Percentiles rank a stretch among this genome's conserved stretches.
Evolutionary conservation across 2,329 filamentous ascomycete genomes (phyloP).

Genomic region (Trichoderma asperellum): DNA sequence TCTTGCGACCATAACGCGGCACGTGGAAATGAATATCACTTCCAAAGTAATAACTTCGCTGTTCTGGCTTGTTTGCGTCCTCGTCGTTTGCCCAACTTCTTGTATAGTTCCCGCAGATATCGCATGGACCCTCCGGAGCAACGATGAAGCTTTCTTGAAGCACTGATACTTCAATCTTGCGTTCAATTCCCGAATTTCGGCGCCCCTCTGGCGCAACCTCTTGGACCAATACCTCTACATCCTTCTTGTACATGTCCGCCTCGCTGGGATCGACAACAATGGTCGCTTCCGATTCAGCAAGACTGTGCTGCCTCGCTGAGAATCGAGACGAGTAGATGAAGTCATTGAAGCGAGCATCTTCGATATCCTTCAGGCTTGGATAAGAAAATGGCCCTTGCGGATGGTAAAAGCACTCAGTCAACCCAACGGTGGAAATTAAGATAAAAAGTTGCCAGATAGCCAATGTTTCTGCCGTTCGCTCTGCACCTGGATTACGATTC

Average conservation of each 20-base stretch:
- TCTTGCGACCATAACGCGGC: not conserved
- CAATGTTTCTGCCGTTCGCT: not conserved
- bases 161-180: slow-evolving; percentile 19
- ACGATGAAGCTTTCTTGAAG: slow-evolving; percentile 14
- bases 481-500: not conserved
- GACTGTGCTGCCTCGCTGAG: not conserved
- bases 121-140: slow-evolving; percentile 7
- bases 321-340: not conserved
- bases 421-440: not conserved
- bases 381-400: not conserved
- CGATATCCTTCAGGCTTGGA: not conserved
- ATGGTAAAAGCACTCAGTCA: not conserved
- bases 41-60: slow-evolving; percentile 32
- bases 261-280: not conserved
- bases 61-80: slow-evolving; percentile 26
- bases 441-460: slow-evolving; percentile 25
- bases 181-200: slow-evolving; percentile 18
- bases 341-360: not conserved
- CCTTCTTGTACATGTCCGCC: not conserved
- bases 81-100: slow-evolving; percentile 32
- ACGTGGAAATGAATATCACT: slow-evolving; percentile 32
- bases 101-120: slow-evolving; percentile 33
- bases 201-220: not conserved
- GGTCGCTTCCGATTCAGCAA: slow-evolving; percentile 9
- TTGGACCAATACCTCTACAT: not conserved